A percentile compares a stretch with the other conserved stretches of the same genome.
Conservation (phyloP, 352 stramenopile genomes). For the Pythium rishiriense region DNA sequence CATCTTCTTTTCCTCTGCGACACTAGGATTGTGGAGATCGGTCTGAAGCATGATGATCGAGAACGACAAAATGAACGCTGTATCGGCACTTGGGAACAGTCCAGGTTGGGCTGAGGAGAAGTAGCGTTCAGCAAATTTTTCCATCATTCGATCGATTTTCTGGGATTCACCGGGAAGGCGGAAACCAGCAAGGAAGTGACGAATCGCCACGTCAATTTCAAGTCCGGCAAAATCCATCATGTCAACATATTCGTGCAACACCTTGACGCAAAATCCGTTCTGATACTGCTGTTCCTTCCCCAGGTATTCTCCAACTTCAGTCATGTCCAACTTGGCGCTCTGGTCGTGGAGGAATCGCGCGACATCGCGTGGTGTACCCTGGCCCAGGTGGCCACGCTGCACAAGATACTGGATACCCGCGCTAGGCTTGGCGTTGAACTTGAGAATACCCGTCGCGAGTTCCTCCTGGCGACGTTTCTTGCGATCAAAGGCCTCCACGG, state of each 20-base stretch:
- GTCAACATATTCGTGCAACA: slow-evolving; percentile 97
- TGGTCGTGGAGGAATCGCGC: slow-evolving; percentile 94
- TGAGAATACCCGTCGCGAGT: slow-evolving; percentile 95
- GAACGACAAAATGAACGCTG: slow-evolving; percentile 98
- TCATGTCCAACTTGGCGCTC: slow-evolving; percentile 95
- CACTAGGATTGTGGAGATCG: slow-evolving; percentile 99
- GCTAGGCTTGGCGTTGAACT: slow-evolving; percentile 98
- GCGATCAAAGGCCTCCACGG: slow-evolving; percentile 95
- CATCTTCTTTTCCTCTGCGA: slow-evolving; percentile 97
- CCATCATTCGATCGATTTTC: slow-evolving; percentile 99
- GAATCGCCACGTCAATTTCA: slow-evolving; percentile 98
- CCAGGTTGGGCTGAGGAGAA: slow-evolving; percentile 69
- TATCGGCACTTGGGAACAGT: slow-evolving; percentile 95
- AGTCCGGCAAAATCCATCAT: slow-evolving; percentile 94
- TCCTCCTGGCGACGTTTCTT: slow-evolving; percentile 97
- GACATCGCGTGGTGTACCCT: slow-evolving; percentile 91
- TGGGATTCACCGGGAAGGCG: slow-evolving; percentile 98
- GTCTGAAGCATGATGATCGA: slow-evolving; percentile 88
- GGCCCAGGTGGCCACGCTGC: slow-evolving; percentile 90
- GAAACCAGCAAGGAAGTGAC: slow-evolving; percentile 97
- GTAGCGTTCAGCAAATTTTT: slow-evolving; percentile 97
- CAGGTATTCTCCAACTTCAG: slow-evolving; percentile 96
- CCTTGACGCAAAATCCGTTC: slow-evolving; percentile 89
- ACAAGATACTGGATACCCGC: slow-evolving; percentile 91
- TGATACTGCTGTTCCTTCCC: slow-evolving; percentile 97